Base-by-base conservation (phyloP, 768 basidiomycete species). In the Rhizopogon vulgaris region DNA sequence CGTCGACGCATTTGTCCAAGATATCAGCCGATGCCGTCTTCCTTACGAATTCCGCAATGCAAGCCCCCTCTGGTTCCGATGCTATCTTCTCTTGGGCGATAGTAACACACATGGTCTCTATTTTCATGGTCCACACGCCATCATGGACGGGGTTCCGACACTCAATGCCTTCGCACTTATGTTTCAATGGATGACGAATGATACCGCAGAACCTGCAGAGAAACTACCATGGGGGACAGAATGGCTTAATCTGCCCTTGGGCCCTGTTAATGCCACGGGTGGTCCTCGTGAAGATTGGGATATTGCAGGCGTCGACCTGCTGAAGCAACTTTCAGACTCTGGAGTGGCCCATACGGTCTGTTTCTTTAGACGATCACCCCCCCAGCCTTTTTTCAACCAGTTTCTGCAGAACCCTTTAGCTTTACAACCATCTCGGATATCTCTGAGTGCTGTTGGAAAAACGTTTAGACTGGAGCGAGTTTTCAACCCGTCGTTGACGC, bases 191-290 rank as follows among this genome's bases (percentile, higher is more conserved):
- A 58, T 59, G 48, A 34, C 34, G 15, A 41, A 18, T 3, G 57
- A 58, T 4, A 17, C 25, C 2, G 14, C 22, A 2, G 37, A 51
- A 25, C n/a, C 28, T n/a, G 36, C 45, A 6, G 54, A 52, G 9
- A 37, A 28, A 2, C 40, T 54, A 3, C 40, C 39, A 3, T 58
- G 54, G 49, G 56, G 30, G 11, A 52, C 62, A 28, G 63, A 67
- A 34, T 63, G 63, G 63, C 57, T 51, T 24, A 57, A 64, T 37
- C 60, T 64, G 12, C 64, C 65, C 0, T 53, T 56, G 4, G 65
- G 66, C 22, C 63, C 60, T 5, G 54, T 65, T 24, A 51, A 50
- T 28, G 65, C 63, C 1, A 67, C 52, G 0, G 63, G 65, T 8
- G 63, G 63, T 4, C 51, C 32, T 7, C 53, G 43, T n/a, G 12